Base-by-base conservation (phyloP, 2,329 filamentous ascomycete species). In the Blumeriella jaapii region DNA sequence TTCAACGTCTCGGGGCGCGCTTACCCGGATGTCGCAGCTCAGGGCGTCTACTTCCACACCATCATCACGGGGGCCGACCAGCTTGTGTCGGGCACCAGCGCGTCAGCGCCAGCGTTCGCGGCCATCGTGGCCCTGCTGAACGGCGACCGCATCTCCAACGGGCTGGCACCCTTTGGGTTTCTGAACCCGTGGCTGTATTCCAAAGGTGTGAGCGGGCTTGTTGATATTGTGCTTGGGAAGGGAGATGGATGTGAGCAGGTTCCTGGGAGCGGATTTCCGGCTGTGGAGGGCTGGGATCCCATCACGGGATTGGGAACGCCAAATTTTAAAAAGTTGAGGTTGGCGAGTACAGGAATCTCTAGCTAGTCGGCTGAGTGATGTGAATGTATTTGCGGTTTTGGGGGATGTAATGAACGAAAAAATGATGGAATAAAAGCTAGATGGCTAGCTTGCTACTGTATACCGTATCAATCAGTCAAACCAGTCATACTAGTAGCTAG, bases 111-210 rank as follows among this genome's bases (percentile, higher is more conserved):
- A 0, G 58, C 71, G 0, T 71, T 71, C 18, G 67, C 70, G 0
- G 68, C 64, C 6, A 61, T 80, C 30, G 59, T 82, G 25, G 61
- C 69, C 1, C 61, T 80, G 3, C 55, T 80, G 34, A 80, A 81
- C 46, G 72, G 77, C 44, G 71, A 39, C 10, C 39, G 41, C 14
- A 29, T 49, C 11, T 41, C 40, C 1, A 24, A 36, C 12, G 40
- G 38, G 13, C 31, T 36, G 10, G 50, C 62, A 0, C 54, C 61
- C 0, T 55, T 77, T 27, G 72, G 72, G 0, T 76, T 70, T 57
- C 40, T 76, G 36, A 76, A 77, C 48, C 71, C 71, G 0, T 74
- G 69, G 67, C 47, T 77, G 12, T 77, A 77, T 49, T 56, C 54
- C 13, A 53, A 54, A 33, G 65, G 62, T 7, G 61, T 60, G 36